A percentile compares a stretch with the other conserved stretches of the same genome.
phyloP scores from a whole-genome alignment of 495 filamentous ascomycete genomes.

The Xylaria scruposa region DNA sequence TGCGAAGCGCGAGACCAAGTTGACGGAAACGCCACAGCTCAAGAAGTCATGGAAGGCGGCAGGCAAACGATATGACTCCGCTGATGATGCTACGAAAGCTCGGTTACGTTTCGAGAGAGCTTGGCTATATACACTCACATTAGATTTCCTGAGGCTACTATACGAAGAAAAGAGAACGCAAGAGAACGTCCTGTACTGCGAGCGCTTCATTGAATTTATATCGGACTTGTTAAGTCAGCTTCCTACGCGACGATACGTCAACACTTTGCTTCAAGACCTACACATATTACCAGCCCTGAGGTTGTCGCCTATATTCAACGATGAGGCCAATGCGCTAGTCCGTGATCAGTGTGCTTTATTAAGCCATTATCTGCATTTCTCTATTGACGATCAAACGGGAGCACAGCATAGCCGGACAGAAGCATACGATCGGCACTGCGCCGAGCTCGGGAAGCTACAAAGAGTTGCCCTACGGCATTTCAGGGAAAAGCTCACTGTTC shows the following conservation, averaged over 20 bases:
- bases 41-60: slow-evolving; percentile 92
- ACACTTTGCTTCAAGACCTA: slow-evolving; percentile 87
- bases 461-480: slow-evolving; percentile 81
- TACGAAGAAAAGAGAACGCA: slow-evolving; percentile 61
- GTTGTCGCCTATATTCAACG: slow-evolving; percentile 78
- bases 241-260: slow-evolving; percentile 92
- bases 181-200: slow-evolving; percentile 83
- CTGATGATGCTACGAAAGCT: slow-evolving; percentile 78
- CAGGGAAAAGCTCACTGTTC: slow-evolving; percentile 86
- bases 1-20: slow-evolving; percentile 66
- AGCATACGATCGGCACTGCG: slow-evolving; percentile 80
- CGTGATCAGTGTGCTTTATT: slow-evolving; percentile 82
- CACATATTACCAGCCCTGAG: slow-evolving; percentile 84
- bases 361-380: slow-evolving; percentile 84
- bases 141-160: slow-evolving; percentile 81
- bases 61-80: slow-evolving; percentile 83
- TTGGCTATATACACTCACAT: slow-evolving; percentile 87
- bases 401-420: slow-evolving; percentile 72
- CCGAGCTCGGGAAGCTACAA: slow-evolving; percentile 78
- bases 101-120: slow-evolving; percentile 89
- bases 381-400: slow-evolving; percentile 90
- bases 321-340: slow-evolving; percentile 75
- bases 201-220: slow-evolving; percentile 89
- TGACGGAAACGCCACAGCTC: slow-evolving; percentile 72
- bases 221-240: slow-evolving; percentile 92